Conservation (phyloP, 306 rosid genomes). For the Potentilla sterilis region DNA sequence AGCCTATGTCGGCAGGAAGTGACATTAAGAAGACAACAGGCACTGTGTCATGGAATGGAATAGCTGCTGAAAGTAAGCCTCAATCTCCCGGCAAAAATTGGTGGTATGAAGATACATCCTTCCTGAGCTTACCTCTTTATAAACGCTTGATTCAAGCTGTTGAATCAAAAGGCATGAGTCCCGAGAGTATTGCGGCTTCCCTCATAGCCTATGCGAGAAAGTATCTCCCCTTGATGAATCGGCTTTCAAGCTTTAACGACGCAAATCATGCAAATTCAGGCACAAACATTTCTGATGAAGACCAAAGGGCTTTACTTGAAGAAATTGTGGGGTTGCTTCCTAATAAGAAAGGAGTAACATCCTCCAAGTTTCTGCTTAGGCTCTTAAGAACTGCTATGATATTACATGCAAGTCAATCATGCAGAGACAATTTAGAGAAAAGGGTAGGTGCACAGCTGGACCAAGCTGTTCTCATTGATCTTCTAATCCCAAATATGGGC, state of each 20-base stretch:
- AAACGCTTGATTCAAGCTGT: conserved; percentile 56
- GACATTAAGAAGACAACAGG: conserved; percentile 31
- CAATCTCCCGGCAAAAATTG: conserved; percentile 44
- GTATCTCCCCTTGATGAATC: conserved; percentile 63
- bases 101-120: conserved; percentile 82
- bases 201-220: conserved; percentile 53
- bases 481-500: conserved; percentile 75
- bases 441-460: conserved; percentile 66
- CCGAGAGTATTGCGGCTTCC: conserved; percentile 57
- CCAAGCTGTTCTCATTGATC: conserved; percentile 65
- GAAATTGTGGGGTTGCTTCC: conserved; percentile 70
- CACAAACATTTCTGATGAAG: conserved; percentile 49
- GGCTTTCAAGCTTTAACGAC: conserved; percentile 57
- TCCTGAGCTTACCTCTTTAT: conserved; percentile 52
- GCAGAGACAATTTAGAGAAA: conserved; percentile 79
- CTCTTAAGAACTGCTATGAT: conserved; percentile 64
- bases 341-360: conserved; percentile 45
- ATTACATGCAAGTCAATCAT: conserved; percentile 64
- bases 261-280: conserved; percentile 38
- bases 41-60: conserved; percentile 48
- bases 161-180: conserved; percentile 67
- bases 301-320: conserved; percentile 62
- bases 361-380: conserved; percentile 60
- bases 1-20: conserved; percentile 41
- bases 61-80: conserved; percentile 39